phyloP scores from a whole-genome alignment of 495 filamentous ascomycete species.

The Podospora anserina region DNA sequence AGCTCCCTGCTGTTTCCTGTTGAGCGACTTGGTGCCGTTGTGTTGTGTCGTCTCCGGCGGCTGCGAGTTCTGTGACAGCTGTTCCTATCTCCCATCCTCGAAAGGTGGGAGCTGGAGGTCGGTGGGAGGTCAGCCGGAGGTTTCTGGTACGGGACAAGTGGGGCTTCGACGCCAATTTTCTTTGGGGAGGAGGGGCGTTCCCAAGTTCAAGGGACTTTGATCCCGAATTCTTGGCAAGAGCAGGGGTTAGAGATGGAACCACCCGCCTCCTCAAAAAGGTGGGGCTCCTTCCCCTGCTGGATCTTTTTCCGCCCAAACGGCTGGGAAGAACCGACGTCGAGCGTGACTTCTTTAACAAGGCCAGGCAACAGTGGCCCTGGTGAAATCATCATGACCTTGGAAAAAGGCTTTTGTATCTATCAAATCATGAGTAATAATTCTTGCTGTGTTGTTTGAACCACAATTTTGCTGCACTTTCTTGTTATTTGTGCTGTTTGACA shows the following conservation, averaged over 20 bases:
- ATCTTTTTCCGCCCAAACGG: conserved; percentile 24
- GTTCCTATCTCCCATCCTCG: not conserved
- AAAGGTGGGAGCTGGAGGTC: not conserved
- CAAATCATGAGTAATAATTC: not conserved
- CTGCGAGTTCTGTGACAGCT: not conserved
- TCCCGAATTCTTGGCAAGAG: conserved; percentile 1
- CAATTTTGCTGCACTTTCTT: not conserved
- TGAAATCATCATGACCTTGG: not conserved
- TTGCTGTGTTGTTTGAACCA: not conserved
- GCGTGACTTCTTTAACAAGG: conserved; percentile 16
- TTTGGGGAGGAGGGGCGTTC: conserved; percentile 1
- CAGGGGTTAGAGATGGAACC: conserved; percentile 23
- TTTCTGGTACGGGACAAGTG: conserved; percentile 7
- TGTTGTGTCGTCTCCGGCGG: conserved; percentile 12
- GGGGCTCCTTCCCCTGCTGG: conserved; percentile 16
- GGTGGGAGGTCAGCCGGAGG: not conserved
- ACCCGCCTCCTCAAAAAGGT: conserved; percentile 20
- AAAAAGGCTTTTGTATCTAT: not conserved
- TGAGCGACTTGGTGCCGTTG: not conserved
- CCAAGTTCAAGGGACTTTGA: conserved; percentile 11
- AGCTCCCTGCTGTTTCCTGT: not conserved
- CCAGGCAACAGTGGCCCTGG: conserved; percentile 9
- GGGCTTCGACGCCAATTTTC: conserved; percentile 2
- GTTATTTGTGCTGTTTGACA: not conserved
- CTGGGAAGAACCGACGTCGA: conserved; percentile 17